Evolutionary conservation across 106 monocot genomes (phyloP).

Genomic region (Acorus calamus): DNA sequence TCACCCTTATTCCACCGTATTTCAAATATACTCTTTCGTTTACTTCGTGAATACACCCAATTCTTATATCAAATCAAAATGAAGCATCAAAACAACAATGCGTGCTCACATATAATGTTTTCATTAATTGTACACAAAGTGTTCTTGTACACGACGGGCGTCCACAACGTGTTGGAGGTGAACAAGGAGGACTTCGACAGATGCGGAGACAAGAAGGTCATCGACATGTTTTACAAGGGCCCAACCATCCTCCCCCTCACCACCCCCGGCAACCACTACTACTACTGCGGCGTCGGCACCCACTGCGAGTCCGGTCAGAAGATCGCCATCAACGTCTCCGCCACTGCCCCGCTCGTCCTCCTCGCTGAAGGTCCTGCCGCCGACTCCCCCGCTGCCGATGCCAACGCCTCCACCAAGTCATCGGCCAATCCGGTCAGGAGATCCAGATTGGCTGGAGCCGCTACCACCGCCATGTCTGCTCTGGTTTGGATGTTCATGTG

Average conservation of each 20-base stretch:
- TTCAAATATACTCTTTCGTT: too few relatives aligned
- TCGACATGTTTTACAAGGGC: conserved; percentile 30
- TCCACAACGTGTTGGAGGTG: conserved; percentile 57
- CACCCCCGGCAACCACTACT: conserved; percentile 52
- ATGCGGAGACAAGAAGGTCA: conserved; percentile 33
- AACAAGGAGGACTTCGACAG: conserved; percentile 38
- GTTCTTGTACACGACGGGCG: conserved; percentile 39
- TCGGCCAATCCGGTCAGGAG: too few relatives aligned
- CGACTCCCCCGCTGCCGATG: conserved; percentile 1
- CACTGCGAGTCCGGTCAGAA: conserved; percentile 75
- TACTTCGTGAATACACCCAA: too few relatives aligned
- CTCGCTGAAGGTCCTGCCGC: conserved; percentile 11
- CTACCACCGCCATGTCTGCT: too few relatives aligned
- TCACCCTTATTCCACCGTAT: too few relatives aligned
- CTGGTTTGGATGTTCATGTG: too few relatives aligned
- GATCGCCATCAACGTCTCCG: conserved; percentile 50
- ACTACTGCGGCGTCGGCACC: conserved; percentile 50
- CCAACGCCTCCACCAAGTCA: too few relatives aligned
- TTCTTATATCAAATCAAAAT: too few relatives aligned
- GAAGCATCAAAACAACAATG: too few relatives aligned
- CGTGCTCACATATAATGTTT: not conserved
- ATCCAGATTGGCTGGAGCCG: too few relatives aligned
- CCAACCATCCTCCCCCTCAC: conserved; percentile 40
- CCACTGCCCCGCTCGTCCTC: conserved; percentile 21
- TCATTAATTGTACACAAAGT: conserved; percentile 18